phyloP scores from a whole-genome alignment of 495 filamentous ascomycete genomes.

The Podospora australis region DNA sequence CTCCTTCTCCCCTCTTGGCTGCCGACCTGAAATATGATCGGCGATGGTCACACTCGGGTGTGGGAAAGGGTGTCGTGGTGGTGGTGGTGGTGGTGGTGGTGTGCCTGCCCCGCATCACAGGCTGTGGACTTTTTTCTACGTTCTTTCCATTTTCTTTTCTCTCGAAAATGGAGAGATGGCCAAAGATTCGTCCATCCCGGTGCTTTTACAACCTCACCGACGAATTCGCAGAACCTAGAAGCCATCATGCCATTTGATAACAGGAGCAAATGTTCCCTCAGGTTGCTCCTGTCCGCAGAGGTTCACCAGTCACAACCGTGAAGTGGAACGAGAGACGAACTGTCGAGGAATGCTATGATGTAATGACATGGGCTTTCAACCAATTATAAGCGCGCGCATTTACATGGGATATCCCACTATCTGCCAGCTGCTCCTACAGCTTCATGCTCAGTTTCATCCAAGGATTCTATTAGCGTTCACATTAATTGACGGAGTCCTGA shows the following conservation, averaged over 20 bases:
- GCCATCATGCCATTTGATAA: not conserved
- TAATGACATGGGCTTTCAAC: not conserved
- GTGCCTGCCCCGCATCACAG: not conserved
- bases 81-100: not conserved
- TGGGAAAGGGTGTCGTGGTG: not conserved
- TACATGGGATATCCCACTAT: not conserved
- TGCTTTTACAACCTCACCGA: too few relatives aligned
- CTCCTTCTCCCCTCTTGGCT: not conserved
- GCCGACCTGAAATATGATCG: not conserved
- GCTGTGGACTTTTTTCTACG: not conserved
- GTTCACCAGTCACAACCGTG: not conserved
- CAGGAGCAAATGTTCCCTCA: not conserved
- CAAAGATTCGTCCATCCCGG: not conserved
- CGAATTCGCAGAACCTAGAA: too few relatives aligned
- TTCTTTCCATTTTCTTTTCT: not conserved
- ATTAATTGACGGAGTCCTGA: too few relatives aligned
- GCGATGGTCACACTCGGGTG: not conserved
- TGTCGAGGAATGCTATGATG: constrained; percentile 1
- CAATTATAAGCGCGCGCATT: too few relatives aligned
- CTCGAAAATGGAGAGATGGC: not conserved
- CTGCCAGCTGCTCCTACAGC: not conserved
- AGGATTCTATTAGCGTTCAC: not conserved
- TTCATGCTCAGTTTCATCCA: not conserved
- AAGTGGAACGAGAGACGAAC: not conserved
- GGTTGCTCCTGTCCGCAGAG: not conserved